Conservation (phyloP, 495 filamentous ascomycete genomes). For the Gamarada debralockiae region DNA sequence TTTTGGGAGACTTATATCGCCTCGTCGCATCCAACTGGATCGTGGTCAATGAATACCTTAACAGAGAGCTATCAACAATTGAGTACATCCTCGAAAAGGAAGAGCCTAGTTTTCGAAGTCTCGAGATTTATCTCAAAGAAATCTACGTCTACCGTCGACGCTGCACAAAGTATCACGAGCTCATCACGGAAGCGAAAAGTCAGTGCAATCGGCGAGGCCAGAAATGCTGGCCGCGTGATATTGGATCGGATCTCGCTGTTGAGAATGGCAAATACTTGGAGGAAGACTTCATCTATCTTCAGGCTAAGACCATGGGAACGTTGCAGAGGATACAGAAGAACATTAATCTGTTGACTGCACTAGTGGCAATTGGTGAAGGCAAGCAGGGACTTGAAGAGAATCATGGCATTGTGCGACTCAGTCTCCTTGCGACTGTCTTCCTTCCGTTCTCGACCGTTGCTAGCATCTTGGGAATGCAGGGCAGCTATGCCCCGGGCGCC, state of each 20-base stretch:
- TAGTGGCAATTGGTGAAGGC: conserved; percentile 17
- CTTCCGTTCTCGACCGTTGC: conserved; percentile 8
- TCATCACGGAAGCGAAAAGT: conserved; percentile 13
- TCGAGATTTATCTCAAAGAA: conserved; percentile 13
- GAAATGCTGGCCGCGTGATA: conserved; percentile 1
- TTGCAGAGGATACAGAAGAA: conserved; percentile 12
- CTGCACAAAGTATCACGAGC: conserved; percentile 13
- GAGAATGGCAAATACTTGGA: conserved; percentile 6
- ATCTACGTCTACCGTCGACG: conserved; percentile 18
- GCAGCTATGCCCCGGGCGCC: conserved; percentile 1
- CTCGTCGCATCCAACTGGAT: conserved; percentile 24
- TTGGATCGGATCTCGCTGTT: neutral
- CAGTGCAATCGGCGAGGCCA: conserved; percentile 5
- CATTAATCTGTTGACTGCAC: conserved; percentile 12
- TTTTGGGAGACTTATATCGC: conserved; percentile 18
- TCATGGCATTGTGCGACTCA: conserved; percentile 1
- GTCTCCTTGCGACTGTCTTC: conserved; percentile 2
- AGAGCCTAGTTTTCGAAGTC: conserved; percentile 5
- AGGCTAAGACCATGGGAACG: neutral
- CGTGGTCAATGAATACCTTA: conserved; percentile 19
- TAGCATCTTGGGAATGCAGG: conserved; percentile 7
- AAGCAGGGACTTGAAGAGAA: conserved; percentile 11
- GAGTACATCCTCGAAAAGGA: conserved; percentile 19
- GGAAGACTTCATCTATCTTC: conserved; percentile 5
- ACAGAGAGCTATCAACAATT: conserved; percentile 20